Percentiles rank a stretch among this genome's conserved stretches.
phyloP scores from a whole-genome alignment of 768 basidiomycete species.

The Epithele typhae region DNA sequence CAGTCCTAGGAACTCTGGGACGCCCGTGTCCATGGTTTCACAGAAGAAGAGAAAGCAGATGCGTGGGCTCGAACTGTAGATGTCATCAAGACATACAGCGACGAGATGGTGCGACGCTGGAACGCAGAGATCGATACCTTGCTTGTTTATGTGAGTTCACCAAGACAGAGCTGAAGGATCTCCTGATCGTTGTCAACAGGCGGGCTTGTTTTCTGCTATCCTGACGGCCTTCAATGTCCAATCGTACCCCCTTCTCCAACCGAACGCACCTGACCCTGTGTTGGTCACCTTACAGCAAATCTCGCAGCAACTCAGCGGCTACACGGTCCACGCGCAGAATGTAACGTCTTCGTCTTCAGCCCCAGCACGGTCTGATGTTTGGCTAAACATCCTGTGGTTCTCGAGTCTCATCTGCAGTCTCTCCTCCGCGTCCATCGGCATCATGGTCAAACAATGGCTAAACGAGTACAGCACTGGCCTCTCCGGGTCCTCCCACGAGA shows the following conservation, averaged over 20 bases:
- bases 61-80: background rate
- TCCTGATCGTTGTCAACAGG: slow-evolving; percentile 6
- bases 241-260: background rate
- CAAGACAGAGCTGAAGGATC: too few species aligned
- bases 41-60: background rate
- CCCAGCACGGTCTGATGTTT: slow-evolving; percentile 1
- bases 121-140: background rate
- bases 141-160: background rate
- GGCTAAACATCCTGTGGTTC: slow-evolving; percentile 22
- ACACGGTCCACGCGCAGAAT: background rate
- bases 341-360: background rate
- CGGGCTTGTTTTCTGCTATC: slow-evolving; percentile 21
- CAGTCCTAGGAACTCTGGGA: too few species aligned
- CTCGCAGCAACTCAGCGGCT: background rate
- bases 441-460: slow-evolving; percentile 26
- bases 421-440: slow-evolving; percentile 19
- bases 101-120: background rate
- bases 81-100: background rate
- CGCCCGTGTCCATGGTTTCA: background rate
- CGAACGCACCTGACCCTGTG: slow-evolving; percentile 11
- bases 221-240: slow-evolving; percentile 18
- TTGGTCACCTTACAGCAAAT: slow-evolving; percentile 7
- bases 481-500: slow-evolving; percentile 13
- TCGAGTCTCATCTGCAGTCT: slow-evolving; percentile 20
- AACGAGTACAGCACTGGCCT: slow-evolving; percentile 4